These are phyloP conservation scores for Hanseniaspora lindneri DNA, from an alignment of 805 yeast species.

Conservation along the genomic window DNA sequence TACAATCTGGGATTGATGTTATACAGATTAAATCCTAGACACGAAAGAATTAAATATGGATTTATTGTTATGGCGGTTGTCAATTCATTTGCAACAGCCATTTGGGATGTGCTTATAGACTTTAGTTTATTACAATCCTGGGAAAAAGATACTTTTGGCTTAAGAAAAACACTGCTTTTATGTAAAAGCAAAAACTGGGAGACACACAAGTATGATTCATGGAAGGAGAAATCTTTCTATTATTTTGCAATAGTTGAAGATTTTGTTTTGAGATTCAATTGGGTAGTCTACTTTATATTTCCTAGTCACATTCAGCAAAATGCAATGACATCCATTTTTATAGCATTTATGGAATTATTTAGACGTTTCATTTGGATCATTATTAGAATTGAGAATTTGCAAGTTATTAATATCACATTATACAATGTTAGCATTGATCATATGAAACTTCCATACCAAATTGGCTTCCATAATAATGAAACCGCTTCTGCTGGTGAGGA, in stretches of 20 bases:
- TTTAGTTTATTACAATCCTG: conserved; percentile 72
- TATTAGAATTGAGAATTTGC: conserved; percentile 93
- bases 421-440: conserved; percentile 75
- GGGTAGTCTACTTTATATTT: conserved; percentile 82
- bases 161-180: conserved; percentile 64
- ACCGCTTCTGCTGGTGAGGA: neutral
- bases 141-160: conserved; percentile 41
- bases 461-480: conserved; percentile 21
- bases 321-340: conserved; percentile 70
- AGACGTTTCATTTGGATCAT: conserved; percentile 84
- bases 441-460: conserved; percentile 67
- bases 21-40: conserved; percentile 49
- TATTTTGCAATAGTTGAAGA: conserved; percentile 66
- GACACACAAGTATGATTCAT: conserved; percentile 24
- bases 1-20: conserved; percentile 66
- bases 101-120: conserved; percentile 94
- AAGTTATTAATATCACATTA: conserved; percentile 74
- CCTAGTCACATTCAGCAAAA: conserved; percentile 71
- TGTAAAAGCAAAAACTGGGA: conserved; percentile 33
- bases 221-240: conserved; percentile 37
- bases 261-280: conserved; percentile 68
- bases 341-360: conserved; percentile 70
- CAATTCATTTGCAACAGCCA: conserved; percentile 54
- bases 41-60: conserved; percentile 22
- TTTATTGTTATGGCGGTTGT: conserved; percentile 64